Evolutionary conservation across 257 asterid species (phyloP).

Genomic region (Penstemon newberryi): DNA sequence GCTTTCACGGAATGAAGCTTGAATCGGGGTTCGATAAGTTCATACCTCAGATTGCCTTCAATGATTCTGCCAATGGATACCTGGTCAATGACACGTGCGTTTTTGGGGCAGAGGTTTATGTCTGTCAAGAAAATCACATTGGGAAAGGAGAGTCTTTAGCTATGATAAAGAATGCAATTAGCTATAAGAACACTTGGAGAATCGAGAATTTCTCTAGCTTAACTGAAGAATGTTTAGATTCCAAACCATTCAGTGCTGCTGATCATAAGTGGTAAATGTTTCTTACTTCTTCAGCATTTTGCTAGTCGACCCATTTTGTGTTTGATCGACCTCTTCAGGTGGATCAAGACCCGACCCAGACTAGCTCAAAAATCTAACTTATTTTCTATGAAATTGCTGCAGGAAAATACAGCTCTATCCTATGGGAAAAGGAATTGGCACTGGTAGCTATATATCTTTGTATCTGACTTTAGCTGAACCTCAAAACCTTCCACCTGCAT

Average conservation of each 20-base stretch:
- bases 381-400: slow-evolving; percentile 16
- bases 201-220: slow-evolving; percentile 36
- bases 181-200: slow-evolving; percentile 46
- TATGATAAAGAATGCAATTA: slow-evolving; percentile 55
- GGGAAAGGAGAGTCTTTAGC: slow-evolving; percentile 53
- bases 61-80: slow-evolving; percentile 56
- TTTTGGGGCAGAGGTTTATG: slow-evolving; percentile 67
- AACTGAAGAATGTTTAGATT: slow-evolving; percentile 40
- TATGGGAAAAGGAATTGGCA: slow-evolving; percentile 60
- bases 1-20: slow-evolving; percentile 52
- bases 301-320: no score
- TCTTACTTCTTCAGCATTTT: slow-evolving; percentile 1
- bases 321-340: no score
- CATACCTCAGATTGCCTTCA: slow-evolving; percentile 47
- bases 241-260: slow-evolving; percentile 51
- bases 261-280: slow-evolving; percentile 49
- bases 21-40: slow-evolving; percentile 64
- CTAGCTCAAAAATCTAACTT: not conserved
- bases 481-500: slow-evolving; percentile 36
- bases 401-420: slow-evolving; percentile 71
- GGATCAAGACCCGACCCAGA: no score
- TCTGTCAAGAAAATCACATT: slow-evolving; percentile 38
- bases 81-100: slow-evolving; percentile 49
- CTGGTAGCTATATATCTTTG: slow-evolving; percentile 46
- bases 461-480: slow-evolving; percentile 63